Conservation (phyloP, 345 rosid genomes). For the Reutealis trisperma region DNA sequence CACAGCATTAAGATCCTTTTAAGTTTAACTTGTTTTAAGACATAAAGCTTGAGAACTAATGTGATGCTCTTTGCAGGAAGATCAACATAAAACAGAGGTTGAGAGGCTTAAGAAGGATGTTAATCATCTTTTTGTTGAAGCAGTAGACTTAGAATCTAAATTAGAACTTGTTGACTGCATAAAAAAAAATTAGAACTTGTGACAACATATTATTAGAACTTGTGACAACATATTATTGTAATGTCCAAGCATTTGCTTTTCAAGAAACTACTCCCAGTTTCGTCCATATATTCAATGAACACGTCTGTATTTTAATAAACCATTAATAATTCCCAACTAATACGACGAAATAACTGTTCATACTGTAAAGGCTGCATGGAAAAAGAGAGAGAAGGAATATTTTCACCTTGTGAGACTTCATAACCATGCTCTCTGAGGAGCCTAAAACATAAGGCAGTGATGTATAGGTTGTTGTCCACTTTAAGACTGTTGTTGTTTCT, state of each 20-base stretch:
- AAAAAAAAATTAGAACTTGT: no score
- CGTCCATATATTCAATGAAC: conserved; percentile 32
- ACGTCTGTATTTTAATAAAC: conserved; percentile 29
- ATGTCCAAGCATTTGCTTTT: conserved; percentile 21
- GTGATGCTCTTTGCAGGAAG: conserved; percentile 26
- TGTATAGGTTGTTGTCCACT: conserved; percentile 29
- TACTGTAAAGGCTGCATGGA: no score
- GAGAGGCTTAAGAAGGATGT: conserved; percentile 29
- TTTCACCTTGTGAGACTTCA: conserved; percentile 44
- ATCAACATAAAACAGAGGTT: conserved; percentile 15
- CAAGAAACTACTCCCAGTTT: conserved; percentile 14
- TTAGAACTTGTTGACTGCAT: conserved; percentile 41
- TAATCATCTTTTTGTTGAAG: conserved; percentile 27
- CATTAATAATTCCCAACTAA: no score
- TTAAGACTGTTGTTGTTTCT: background rate
- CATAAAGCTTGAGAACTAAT: background rate
- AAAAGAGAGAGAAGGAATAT: background rate
- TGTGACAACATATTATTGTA: no score
- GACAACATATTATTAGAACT: no score
- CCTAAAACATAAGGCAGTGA: conserved; percentile 41
- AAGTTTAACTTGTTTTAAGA: no score
- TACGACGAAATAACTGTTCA: no score
- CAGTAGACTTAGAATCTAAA: conserved; percentile 23
- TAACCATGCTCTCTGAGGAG: conserved; percentile 48
- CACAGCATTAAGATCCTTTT: no score